Evolutionary conservation across 306 rosid genomes (phyloP), one percentile per base, ranked within the genome.

Genomic region (Medicago arabica): DNA sequence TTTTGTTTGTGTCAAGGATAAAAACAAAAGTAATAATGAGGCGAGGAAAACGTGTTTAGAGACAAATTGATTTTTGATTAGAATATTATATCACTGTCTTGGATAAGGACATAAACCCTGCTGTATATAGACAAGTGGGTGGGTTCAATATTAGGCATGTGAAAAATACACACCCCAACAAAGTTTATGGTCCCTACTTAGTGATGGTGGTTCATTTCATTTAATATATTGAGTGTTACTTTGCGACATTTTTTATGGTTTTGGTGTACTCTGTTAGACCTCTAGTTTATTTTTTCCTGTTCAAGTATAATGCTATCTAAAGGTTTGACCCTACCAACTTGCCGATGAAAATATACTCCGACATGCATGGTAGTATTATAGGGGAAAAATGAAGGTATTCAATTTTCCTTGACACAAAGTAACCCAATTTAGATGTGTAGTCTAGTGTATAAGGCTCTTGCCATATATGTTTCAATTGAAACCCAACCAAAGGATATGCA

Each of bases 301-400:
- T 74, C 1, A 18, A 60, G 80, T 25, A 74, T 25, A 40, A 23
- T 36, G 5, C n/a, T 0, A n/a, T 36, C 34, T 28, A 6, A 15
- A 28, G 50, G 59, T 47, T n/a, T 64, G 79, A 67, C 76, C 71
- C 55, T 34, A 76, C 70, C 58, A 12, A 43, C 17, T 67, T 16
- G 17, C 28, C 40, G 0, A 23, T 11, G 72, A 64, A 34, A 75
- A 57, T 67, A 57, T 67, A 72, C 73, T 50, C 82, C 41, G 69
- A 58, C 87, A 76, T 60, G 80, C 10, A 59, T 60, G 75, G 83
- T 63, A 41, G 18, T 54, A 67, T 71, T 31, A n/a, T 28, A 67
- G 76, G 72, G n/a, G 4, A 2, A 69, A 38, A 60, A 63, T 23
- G 1, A 60, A 12, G 5, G 25, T 9, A 12, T 75, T 38, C 36